These are phyloP conservation scores for Picochlorum sp. DNA, from an alignment of 139 green algal species.

Conservation along the genomic window DNA sequence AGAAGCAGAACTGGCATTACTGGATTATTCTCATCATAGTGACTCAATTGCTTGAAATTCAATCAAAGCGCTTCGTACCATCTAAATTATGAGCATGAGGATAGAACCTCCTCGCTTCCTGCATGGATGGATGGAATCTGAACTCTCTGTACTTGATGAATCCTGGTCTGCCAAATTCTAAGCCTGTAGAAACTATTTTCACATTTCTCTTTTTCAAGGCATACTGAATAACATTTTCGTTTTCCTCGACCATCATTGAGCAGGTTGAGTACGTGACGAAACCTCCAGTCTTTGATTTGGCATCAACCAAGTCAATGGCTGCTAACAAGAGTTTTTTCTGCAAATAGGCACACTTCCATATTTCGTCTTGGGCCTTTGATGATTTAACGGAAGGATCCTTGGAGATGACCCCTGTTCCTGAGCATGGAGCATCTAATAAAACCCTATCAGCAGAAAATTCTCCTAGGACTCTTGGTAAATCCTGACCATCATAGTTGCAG, in stretches of 20 bases:
- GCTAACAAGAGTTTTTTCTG: conserved; percentile 97
- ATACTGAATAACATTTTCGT: conserved; percentile 97
- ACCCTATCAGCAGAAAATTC: conserved; percentile 74
- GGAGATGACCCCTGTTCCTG: conserved; percentile 89
- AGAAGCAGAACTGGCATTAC: conserved; percentile 35
- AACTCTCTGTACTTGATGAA: conserved; percentile 80
- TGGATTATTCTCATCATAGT: conserved; percentile 16
- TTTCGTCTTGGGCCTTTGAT: conserved; percentile 77
- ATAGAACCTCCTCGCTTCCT: conserved; percentile 84
- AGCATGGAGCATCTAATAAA: conserved; percentile 95
- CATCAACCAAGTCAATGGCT: conserved; percentile 93
- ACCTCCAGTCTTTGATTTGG: conserved; percentile 65
- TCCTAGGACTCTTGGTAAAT: conserved; percentile 75
- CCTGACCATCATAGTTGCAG: conserved; percentile 87
- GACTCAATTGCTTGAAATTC: not conserved
- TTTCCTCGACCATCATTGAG: conserved; percentile 96
- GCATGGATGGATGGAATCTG: conserved; percentile 86
- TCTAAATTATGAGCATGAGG: conserved; percentile 98
- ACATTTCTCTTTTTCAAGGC: conserved; percentile 90
- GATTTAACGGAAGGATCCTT: conserved; percentile 91
- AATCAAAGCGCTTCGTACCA: conserved; percentile 35
- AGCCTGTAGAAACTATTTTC: conserved; percentile 82
- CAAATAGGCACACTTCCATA: conserved; percentile 81
- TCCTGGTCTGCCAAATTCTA: conserved; percentile 88
- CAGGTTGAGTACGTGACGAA: conserved; percentile 96